Evolutionary conservation across 768 basidiomycete species (phyloP), one percentile per base, ranked within the genome.

Genomic region (Amanita pseudoporphyria): DNA sequence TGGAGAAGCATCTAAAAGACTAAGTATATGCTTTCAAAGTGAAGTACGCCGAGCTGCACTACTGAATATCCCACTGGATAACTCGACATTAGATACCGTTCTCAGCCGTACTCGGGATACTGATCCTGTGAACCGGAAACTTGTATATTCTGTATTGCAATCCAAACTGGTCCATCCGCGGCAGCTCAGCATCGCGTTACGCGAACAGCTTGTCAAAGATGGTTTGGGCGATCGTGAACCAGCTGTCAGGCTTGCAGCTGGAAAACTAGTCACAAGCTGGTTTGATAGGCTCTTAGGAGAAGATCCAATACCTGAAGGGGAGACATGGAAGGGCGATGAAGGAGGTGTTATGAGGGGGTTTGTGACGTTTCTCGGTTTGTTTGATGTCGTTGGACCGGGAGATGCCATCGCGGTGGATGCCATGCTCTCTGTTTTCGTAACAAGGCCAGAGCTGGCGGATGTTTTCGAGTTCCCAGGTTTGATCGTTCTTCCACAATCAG

Each of bases 21-120:
- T 26, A 12, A 45, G 19, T 38, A 28, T 41, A 32, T 45, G 30
- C 37, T 45, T 32, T 48, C 16, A 50, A 51, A 77, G 91, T 1
- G 95, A 98, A 57, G 94, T 97, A n/a, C 88, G 95, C 10, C 82
- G 92, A 21, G 87, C 91, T 0, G 85, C 86, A 1, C 73, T 98
- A 0, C 69, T 92, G 51, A 84, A 87, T 55, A 70, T 92, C 1
- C 84, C 89, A 1, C 66, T 84, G 14, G 71, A 76, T 0, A 71
- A 72, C 1, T 59, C 67, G 0, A 89, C 87, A 0, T 66, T 97
- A 3, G 71, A 79, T 4, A 61, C 72, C 3, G 71, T 97, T 45
- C 77, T 98, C 16, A 73, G 79, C 5, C 79, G 94, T 22, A 86
- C 87, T 1, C 82, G 91, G 56, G 95, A 99, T 63, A 73, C 84